phyloP scores from a whole-genome alignment of 257 asterid genomes.

The Thymus quinquecostatus region DNA sequence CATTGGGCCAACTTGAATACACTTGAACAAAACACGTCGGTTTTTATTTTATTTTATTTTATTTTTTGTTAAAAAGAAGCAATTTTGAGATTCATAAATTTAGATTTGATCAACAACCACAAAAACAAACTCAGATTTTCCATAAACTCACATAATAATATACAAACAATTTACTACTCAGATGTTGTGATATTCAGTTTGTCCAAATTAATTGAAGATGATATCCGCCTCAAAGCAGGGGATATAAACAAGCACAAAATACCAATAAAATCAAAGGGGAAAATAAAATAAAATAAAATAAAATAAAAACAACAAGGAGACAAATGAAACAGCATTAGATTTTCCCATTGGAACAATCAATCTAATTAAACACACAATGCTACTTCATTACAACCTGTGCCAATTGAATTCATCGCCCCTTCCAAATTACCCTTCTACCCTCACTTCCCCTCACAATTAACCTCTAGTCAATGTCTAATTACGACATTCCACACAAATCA shows the following conservation, averaged over 20 bases:
- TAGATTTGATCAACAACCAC: too few species aligned
- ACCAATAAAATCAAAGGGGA: not conserved
- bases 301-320: not conserved
- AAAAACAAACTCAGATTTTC: too few species aligned
- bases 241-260: not conserved
- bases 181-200: too few species aligned
- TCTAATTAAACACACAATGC: constrained; percentile 22
- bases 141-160: too few species aligned
- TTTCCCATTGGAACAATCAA: constrained; percentile 41
- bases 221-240: too few species aligned
- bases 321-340: not conserved
- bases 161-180: too few species aligned
- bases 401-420: constrained; percentile 39
- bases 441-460: not conserved
- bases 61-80: too few species aligned
- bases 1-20: too few species aligned
- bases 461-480: not conserved
- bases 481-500: not conserved
- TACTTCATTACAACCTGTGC: constrained; percentile 26
- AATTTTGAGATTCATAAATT: too few species aligned
- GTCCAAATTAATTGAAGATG: too few species aligned
- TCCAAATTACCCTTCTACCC: constrained; percentile 25
- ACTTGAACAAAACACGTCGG: too few species aligned
- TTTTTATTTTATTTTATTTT: too few species aligned
- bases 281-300: not conserved